Evolutionary conservation across 495 filamentous ascomycete genomes (phyloP), one percentile per base, ranked within the genome.

Genomic region (Penicillium angulare): DNA sequence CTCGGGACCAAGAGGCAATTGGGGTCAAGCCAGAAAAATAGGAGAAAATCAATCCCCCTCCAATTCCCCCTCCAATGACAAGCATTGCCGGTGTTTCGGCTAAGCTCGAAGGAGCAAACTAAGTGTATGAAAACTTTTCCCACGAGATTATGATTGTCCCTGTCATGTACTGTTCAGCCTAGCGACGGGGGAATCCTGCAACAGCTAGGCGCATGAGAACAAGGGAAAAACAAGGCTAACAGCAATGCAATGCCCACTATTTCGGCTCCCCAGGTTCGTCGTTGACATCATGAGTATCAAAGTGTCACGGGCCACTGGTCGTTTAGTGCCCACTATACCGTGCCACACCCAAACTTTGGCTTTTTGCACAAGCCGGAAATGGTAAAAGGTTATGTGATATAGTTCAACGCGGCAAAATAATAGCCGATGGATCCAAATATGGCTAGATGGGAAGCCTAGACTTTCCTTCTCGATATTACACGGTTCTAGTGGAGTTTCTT

Each of bases 241-340:
- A 31, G 27, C 13, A 31, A 31, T 7, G 8, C 13, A 9, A 12
- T 2, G 34, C 10, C 21, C 16, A 22, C 21, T 21, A 47, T 26
- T 20, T 21, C 20, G 23, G 20, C 4, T 16, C 17, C 23, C 17
- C 39, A 50, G 17, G 40, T n/a, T n/a, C n/a, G n/a, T 43, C 39
- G 23, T 56, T 56, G 54, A 56, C 54, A 56, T 56, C 54, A 56
- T 52, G 54, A 52, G 31, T 45, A 21, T 8, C 38, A 24, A 12
- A 18, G 7, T 33, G 26, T 34, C 39, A 43, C 40, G 50, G 50
- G 15, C 18, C 38, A 41, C 16, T 24, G 7, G 7, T 29, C 9
- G 20, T 2, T 8, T 22, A 29, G 41, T 41, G 38, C 24, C 38
- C 38, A 41, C 21, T 41, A 24, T 26, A 39, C 12, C n/a, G 38